A percentile compares a stretch with the other conserved stretches of the same genome.
Conservation (phyloP, 2,329 filamentous ascomycete genomes). For the Botrytis galanthina region DNA sequence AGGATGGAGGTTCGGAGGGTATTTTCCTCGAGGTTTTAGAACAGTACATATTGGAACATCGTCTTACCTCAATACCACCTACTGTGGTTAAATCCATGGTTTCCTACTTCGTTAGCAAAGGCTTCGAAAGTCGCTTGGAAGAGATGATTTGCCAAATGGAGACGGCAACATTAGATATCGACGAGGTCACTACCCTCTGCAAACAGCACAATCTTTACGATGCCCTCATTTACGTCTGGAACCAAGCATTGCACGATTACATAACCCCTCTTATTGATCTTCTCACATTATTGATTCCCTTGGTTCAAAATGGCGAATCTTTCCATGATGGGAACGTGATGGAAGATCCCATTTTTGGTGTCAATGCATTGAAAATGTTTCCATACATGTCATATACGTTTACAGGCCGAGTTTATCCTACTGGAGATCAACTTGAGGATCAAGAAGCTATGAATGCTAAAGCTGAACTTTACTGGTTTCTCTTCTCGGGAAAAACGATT, state of each 20-base stretch:
- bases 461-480: slow-evolving; percentile 84
- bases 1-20: slow-evolving; percentile 68
- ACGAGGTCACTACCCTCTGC: slow-evolving; percentile 87
- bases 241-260: slow-evolving; percentile 82
- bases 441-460: slow-evolving; percentile 74
- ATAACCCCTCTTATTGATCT: slow-evolving; percentile 87
- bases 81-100: slow-evolving; percentile 84
- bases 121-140: slow-evolving; percentile 76
- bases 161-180: slow-evolving; percentile 86
- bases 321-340: slow-evolving; percentile 53
- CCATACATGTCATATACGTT: slow-evolving; percentile 90
- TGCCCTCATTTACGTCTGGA: slow-evolving; percentile 96
- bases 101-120: slow-evolving; percentile 72
- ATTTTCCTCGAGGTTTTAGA: slow-evolving; percentile 88
- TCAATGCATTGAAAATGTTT: slow-evolving; percentile 86
- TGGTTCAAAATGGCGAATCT: slow-evolving; percentile 56
- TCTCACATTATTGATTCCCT: slow-evolving; percentile 61
- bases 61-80: slow-evolving; percentile 74
- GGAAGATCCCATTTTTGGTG: slow-evolving; percentile 59
- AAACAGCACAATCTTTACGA: slow-evolving; percentile 92
- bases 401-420: slow-evolving; percentile 89
- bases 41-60: slow-evolving; percentile 77
- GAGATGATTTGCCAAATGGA: slow-evolving; percentile 94
- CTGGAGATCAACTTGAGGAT: slow-evolving; percentile 71
- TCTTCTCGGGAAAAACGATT: slow-evolving; percentile 81